phyloP scores from a whole-genome alignment of 208 protist genomes.

The Acanthamoeba royreba region DNA sequence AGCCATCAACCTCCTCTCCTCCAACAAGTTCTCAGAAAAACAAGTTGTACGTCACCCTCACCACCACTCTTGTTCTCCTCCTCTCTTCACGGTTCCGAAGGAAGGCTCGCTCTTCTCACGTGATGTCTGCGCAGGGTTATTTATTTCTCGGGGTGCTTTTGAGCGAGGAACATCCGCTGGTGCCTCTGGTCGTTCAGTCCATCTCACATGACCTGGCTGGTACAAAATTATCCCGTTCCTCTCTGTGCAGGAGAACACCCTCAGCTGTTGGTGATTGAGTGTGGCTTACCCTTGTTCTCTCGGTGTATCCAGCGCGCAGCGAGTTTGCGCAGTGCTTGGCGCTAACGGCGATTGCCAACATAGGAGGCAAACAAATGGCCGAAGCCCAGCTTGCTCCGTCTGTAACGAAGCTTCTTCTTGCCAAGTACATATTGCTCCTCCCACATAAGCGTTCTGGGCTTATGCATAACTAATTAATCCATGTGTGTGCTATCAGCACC shows the following conservation, averaged over 20 bases:
- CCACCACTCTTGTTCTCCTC: background rate
- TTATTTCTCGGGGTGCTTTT: slow-evolving; percentile 93
- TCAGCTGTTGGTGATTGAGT: too few relatives aligned
- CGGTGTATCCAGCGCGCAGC: slow-evolving; percentile 52
- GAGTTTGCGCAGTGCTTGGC: slow-evolving; percentile 94
- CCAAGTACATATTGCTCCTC: background rate
- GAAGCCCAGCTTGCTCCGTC: slow-evolving; percentile 91
- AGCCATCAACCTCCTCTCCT: slow-evolving; percentile 94
- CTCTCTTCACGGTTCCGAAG: background rate
- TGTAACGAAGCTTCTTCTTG: slow-evolving; percentile 92
- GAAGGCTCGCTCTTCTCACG: background rate
- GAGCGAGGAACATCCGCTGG: slow-evolving; percentile 94
- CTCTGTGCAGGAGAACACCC: too few relatives aligned
- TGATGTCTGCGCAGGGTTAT: slow-evolving; percentile 86
- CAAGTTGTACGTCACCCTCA: slow-evolving; percentile 81
- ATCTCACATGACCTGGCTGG: slow-evolving; percentile 93
- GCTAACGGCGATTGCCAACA: slow-evolving; percentile 95
- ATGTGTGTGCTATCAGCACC: slow-evolving; percentile 55
- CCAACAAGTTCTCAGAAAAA: slow-evolving; percentile 95
- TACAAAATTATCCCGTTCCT: background rate
- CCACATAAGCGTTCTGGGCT: background rate
- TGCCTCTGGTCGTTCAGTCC: slow-evolving; percentile 97
- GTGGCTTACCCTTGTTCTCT: too few relatives aligned
- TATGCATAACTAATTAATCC: background rate
- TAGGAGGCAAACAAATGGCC: slow-evolving; percentile 95